These are phyloP conservation scores for Sanghuangporus sanghuang DNA, from an alignment of 1,284 basidiomycete species.

Conservation along the genomic window DNA sequence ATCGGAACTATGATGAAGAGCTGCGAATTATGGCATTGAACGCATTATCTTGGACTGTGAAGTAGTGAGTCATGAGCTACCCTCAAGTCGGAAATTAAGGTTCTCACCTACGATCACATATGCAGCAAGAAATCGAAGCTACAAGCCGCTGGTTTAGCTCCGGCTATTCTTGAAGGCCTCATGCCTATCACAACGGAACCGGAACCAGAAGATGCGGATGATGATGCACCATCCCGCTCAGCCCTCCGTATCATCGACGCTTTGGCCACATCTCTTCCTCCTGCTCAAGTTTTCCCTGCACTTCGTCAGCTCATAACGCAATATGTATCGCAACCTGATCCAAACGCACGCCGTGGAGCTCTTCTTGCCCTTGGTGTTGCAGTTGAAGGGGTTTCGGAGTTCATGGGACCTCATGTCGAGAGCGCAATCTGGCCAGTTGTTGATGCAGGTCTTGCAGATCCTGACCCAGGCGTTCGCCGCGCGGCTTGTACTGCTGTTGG, in stretches of 20 bases:
- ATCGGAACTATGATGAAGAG: conserved; percentile 74
- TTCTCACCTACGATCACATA: conserved; percentile 9
- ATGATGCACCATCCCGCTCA: conserved; percentile 42
- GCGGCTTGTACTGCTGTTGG: conserved; percentile 94
- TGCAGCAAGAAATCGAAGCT: conserved; percentile 95
- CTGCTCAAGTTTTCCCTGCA: conserved; percentile 94
- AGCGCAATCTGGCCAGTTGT: conserved; percentile 90
- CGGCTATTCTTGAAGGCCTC: conserved; percentile 84
- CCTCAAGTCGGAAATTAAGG: not conserved
- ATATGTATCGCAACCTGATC: conserved; percentile 81
- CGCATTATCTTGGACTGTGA: conserved; percentile 93
- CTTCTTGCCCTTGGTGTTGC: conserved; percentile 95
- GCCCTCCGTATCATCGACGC: conserved; percentile 95
- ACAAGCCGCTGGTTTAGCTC: conserved; percentile 82
- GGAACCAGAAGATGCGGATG: conserved; percentile 41
- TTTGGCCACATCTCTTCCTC: conserved; percentile 91
- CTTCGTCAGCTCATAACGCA: conserved; percentile 78
- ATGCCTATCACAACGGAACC: conserved; percentile 93
- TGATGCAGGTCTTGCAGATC: conserved; percentile 84
- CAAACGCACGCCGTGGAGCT: conserved; percentile 81
- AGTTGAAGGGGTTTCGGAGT: conserved; percentile 98
- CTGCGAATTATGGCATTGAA: conserved; percentile 92
- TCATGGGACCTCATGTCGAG: conserved; percentile 77
- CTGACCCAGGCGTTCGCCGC: conserved; percentile 84
- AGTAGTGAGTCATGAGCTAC: conserved; percentile 55